Evolutionary conservation across 2,329 filamentous ascomycete genomes (phyloP), one percentile per base, ranked within the genome.

Genomic region (Colletotrichum truncatum): DNA sequence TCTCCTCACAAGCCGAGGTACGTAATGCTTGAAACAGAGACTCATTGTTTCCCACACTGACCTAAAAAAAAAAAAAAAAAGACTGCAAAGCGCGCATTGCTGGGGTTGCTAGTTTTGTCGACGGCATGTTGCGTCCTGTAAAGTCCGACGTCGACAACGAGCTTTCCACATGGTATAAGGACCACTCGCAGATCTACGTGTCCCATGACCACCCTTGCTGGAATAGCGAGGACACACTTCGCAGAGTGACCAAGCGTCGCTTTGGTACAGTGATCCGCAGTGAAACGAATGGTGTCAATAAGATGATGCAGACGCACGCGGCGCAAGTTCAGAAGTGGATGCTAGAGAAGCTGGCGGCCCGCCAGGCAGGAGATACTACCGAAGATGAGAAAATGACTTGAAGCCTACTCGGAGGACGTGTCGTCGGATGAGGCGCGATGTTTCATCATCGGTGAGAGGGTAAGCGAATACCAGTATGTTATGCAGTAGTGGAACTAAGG

Each of bases 21-120:
- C 70, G 71, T 56, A n/a, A n/a, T 26, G 12, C 16, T 18, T 8
- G 18, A 18, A 8, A 28, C 10, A 32, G 6, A 7, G 14, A 51
- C 8, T 26, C 16, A 14, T 18, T 39, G 16, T 43, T 58, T 16
- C 49, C 53, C 26, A 10, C n/a, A n/a, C n/a, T n/a, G n/a, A n/a
- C n/a, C n/a, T n/a, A n/a, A n/a, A n/a, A n/a, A n/a, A n/a, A n/a
- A n/a, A n/a, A n/a, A n/a, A n/a, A n/a, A 43, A 59, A 64, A 85
- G 86, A 89, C 66, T 91, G 91, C 71, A 91, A 91, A 72, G 81
- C 87, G 7, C 86, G 86, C 45, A 84, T 97, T 51, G 83, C 88
- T 2, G 91, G 90, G 30, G 85, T 97, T 12, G 84, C 98, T 69
- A 93, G 91, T 67, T 97, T 97, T 74, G 91, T 97, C 16, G 89